Base-by-base conservation (phyloP, 306 rosid species). In the Dalbergia cultrata region DNA sequence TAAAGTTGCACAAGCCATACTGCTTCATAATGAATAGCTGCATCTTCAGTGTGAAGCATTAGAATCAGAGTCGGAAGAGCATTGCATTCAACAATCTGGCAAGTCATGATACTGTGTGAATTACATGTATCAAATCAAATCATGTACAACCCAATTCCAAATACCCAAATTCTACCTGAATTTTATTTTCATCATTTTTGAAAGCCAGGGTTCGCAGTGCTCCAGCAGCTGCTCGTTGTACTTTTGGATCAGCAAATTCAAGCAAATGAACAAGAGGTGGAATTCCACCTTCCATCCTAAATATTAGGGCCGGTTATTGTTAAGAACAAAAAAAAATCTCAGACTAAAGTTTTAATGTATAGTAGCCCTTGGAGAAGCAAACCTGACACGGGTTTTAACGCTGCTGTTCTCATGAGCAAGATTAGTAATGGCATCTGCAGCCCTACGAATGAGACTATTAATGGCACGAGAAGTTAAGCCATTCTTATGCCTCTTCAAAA, bases 141-240 rank as follows among this genome's bases (percentile, higher is more conserved):
- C 31, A 26, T 68, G 67, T 49, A 67, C 39, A 67, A 74, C 67
- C 66, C 35, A 64, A 33, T 39, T 44, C 45, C 19, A 10, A 76
- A 76, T 7, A 57, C 58, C 44, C 43, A 76, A 80, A 35, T 75
- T 80, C 78, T 84, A 93, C 99, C 96, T 93, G 99, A 87, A 90
- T 93, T 86, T 95, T 95, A 77, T 95, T 95, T 82, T 93, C 98
- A 31, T 93, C 99, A 53, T 95, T 95, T 79, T 93, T 95, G 82
- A 93, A 93, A 76, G 99, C 99, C 75, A 95, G 85, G 59, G 99
- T 95, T 83, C 99, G 87, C 70, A 95, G 78, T 9, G 99, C 99
- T 76, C 99, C 98, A 58, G 99, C 98, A 76, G 98, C 97, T 62
- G 99, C 97, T 86, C 99, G 88, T 87, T 95, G 99, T 87, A 95